Evolutionary conservation across 2,329 filamentous ascomycete species (phyloP).

Genomic region (Ophiostoma quercus): DNA sequence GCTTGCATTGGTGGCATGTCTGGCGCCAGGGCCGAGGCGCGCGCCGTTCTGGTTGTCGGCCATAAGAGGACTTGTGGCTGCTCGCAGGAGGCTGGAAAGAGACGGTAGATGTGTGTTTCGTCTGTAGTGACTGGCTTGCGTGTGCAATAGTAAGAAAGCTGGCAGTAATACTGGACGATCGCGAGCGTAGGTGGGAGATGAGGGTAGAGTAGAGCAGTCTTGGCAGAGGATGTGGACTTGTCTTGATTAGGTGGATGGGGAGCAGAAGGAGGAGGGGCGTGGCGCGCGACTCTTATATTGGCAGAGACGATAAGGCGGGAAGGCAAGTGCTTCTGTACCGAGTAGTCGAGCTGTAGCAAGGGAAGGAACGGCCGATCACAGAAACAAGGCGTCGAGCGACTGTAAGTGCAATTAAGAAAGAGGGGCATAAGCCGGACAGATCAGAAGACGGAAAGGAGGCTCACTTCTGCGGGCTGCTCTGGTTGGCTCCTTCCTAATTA

Average conservation of each 20-base stretch:
- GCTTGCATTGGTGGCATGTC: neutral
- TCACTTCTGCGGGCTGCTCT: neutral
- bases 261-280: neutral
- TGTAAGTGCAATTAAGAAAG: neutral
- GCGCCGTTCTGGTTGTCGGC: neutral
- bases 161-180: neutral
- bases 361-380: neutral
- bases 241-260: neutral
- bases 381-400: constrained; percentile 1
- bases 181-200: neutral
- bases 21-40: neutral
- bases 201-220: neutral
- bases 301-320: neutral
- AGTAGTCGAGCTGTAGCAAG: neutral
- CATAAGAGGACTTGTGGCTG: neutral
- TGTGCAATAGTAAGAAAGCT: neutral
- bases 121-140: neutral
- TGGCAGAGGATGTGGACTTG: neutral
- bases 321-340: neutral
- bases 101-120: neutral
- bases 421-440: neutral
- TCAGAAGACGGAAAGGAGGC: neutral
- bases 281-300: constrained; percentile 4
- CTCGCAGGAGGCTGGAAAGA: neutral
- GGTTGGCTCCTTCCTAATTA: constrained; percentile 10